Conservation (phyloP, 306 rosid genomes). For the Heteromeles arbutifolia region DNA sequence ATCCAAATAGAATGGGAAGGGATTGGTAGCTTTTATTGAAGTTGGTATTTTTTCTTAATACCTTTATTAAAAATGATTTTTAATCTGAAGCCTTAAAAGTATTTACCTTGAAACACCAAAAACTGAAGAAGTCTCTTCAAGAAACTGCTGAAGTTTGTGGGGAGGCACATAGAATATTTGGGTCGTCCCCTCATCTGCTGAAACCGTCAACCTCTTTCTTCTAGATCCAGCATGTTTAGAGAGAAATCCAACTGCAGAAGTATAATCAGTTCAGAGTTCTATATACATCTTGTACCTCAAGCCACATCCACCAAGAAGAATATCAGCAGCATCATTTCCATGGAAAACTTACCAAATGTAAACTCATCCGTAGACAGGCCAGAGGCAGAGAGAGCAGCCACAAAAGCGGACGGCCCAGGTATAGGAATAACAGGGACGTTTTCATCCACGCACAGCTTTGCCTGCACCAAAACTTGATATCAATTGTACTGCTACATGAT, state of each 20-base stretch:
- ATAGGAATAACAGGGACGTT: conserved; percentile 74
- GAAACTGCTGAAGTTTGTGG: conserved; percentile 77
- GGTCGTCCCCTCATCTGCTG: conserved; percentile 65
- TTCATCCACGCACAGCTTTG: conserved; percentile 62
- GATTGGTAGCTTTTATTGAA: too few species aligned
- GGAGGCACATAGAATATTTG: conserved; percentile 95
- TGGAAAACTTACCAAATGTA: conserved; percentile 56
- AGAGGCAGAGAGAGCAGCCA: conserved; percentile 84
- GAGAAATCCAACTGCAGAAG: conserved; percentile 64
- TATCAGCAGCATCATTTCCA: background rate
- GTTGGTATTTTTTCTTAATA: too few species aligned
- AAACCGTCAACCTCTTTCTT: conserved; percentile 57
- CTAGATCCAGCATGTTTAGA: conserved; percentile 71
- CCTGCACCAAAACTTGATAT: conserved; percentile 40
- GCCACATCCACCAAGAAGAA: conserved; percentile 1
- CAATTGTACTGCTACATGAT: background rate
- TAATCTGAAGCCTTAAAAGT: background rate
- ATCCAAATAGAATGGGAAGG: too few species aligned
- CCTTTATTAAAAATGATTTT: too few species aligned
- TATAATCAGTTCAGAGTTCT: conserved; percentile 8
- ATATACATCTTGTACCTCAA: background rate
- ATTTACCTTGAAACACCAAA: conserved; percentile 69
- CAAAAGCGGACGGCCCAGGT: conserved; percentile 90
- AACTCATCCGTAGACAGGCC: conserved; percentile 73
- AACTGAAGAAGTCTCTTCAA: conserved; percentile 58